Conservation (phyloP, 1,284 basidiomycete species). For the Ustilago trichophora region DNA sequence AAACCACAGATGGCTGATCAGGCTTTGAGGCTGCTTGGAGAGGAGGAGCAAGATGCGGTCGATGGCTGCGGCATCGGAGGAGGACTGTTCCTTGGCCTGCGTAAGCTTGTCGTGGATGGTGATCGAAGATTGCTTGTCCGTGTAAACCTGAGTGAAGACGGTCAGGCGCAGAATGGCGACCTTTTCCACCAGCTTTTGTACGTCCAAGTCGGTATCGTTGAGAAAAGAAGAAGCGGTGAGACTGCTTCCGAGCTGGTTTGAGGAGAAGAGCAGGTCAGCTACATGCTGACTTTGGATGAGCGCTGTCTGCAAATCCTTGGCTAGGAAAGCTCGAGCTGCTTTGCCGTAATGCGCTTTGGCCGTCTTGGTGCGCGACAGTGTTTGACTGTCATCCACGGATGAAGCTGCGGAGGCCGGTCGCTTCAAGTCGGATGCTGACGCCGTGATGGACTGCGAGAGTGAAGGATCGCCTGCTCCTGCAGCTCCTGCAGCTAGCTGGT, state of each 20-base stretch:
- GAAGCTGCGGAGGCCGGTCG: conserved; percentile 34
- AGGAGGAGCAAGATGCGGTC: conserved; percentile 29
- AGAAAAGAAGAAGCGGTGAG: conserved; percentile 28
- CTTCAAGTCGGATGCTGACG: conserved; percentile 38
- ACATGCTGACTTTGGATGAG: conserved; percentile 45
- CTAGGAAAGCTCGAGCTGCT: conserved; percentile 51
- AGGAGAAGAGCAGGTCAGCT: conserved; percentile 14
- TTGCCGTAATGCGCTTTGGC: conserved; percentile 34
- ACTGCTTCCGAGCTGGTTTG: conserved; percentile 32
- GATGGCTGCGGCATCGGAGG: conserved; percentile 9
- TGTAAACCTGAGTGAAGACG: conserved; percentile 43
- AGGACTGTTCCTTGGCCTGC: conserved; percentile 12
- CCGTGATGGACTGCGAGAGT: conserved; percentile 41
- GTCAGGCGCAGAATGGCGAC: conserved; percentile 46
- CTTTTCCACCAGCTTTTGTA: conserved; percentile 30
- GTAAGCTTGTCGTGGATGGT: conserved; percentile 19
- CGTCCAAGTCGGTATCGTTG: conserved; percentile 16
- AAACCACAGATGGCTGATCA: conserved; percentile 53
- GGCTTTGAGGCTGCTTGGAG: conserved; percentile 29
- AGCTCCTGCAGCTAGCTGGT: conserved; percentile 1
- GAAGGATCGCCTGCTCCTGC: conserved; percentile 11
- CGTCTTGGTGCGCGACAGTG: conserved; percentile 30
- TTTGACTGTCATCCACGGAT: conserved; percentile 22
- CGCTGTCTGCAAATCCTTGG: conserved; percentile 40
- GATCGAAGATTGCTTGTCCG: conserved; percentile 15